Conservation (phyloP, 169 alveolate species). For the Plasmodium chabaudi region DNA sequence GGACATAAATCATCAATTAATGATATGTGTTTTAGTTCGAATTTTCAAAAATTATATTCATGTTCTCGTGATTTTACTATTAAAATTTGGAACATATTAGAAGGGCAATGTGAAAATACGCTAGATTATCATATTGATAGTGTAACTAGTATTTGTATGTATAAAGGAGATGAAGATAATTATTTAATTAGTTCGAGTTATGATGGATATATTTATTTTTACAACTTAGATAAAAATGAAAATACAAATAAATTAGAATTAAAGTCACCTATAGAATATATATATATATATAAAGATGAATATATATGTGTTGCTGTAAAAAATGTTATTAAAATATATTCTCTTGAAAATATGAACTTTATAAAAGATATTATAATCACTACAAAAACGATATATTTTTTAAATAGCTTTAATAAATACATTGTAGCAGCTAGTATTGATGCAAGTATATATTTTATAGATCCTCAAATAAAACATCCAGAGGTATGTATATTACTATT, state of each 20-base stretch:
- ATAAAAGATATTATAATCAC: slow-evolving; percentile 47
- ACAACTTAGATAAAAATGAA: slow-evolving; percentile 12
- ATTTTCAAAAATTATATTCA: slow-evolving; percentile 60
- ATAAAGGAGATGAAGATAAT: slow-evolving; percentile 6
- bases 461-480: slow-evolving; percentile 25
- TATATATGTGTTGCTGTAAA: slow-evolving; percentile 46
- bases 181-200: slow-evolving; percentile 74
- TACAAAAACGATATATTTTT: slow-evolving; percentile 51
- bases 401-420: slow-evolving; percentile 25
- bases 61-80: slow-evolving; percentile 75
- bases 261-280: slow-evolving; percentile 48
- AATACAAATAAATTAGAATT: slow-evolving; percentile 41
- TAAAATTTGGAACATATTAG: slow-evolving; percentile 73
- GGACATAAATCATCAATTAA: slow-evolving; percentile 72
- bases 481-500: slow-evolving; percentile 16
- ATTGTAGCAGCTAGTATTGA: slow-evolving; percentile 67
- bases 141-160: slow-evolving; percentile 35
- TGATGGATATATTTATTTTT: slow-evolving; percentile 64
- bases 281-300: slow-evolving; percentile 39
- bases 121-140: slow-evolving; percentile 71
- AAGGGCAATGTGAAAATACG: slow-evolving; percentile 42
- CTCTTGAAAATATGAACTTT: slow-evolving; percentile 1
- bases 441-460: slow-evolving; percentile 39
- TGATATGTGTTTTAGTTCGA: slow-evolving; percentile 39
- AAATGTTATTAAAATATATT: slow-evolving; percentile 52